Evolutionary conservation across 495 filamentous ascomycete genomes (phyloP).

Genomic region (Aspergillus carlsbadensis): DNA sequence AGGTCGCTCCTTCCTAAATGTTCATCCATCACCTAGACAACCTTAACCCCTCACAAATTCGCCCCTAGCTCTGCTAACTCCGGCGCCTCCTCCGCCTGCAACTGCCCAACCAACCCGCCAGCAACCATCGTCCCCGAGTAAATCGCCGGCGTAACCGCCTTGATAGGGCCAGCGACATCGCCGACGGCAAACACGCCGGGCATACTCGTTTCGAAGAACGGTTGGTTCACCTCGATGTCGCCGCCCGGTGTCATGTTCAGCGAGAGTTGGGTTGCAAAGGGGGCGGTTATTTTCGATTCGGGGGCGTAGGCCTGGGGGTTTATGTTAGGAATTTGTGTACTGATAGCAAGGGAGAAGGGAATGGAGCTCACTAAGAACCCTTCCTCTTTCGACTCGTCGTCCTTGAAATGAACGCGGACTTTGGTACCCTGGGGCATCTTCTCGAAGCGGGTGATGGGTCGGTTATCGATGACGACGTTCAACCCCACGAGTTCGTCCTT

Average conservation of each 20-base stretch:
- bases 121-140: not conserved
- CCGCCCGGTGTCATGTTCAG: conserved; percentile 28
- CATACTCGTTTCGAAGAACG: conserved; percentile 35
- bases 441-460: not conserved
- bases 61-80: not conserved
- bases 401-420: not conserved
- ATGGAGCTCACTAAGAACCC: conserved; percentile 8
- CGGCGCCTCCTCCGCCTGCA: not conserved
- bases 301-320: not conserved
- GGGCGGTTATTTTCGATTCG: conserved; percentile 14
- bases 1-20: no score
- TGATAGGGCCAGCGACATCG: conserved; percentile 27
- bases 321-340: not conserved
- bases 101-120: not conserved
- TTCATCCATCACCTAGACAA: no score
- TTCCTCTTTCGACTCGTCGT: not conserved
- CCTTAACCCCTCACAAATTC: no score
- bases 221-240: conserved; percentile 27
- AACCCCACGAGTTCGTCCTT: not conserved
- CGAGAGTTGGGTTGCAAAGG: conserved; percentile 30
- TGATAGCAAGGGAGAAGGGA: not conserved
- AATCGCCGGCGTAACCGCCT: conserved; percentile 12
- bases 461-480: not conserved
- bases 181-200: conserved; percentile 42
- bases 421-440: not conserved